Percentiles rank a stretch among this genome's conserved stretches.
Conservation (phyloP, 352 stramenopile genomes). For the Pythium brassicae region DNA sequence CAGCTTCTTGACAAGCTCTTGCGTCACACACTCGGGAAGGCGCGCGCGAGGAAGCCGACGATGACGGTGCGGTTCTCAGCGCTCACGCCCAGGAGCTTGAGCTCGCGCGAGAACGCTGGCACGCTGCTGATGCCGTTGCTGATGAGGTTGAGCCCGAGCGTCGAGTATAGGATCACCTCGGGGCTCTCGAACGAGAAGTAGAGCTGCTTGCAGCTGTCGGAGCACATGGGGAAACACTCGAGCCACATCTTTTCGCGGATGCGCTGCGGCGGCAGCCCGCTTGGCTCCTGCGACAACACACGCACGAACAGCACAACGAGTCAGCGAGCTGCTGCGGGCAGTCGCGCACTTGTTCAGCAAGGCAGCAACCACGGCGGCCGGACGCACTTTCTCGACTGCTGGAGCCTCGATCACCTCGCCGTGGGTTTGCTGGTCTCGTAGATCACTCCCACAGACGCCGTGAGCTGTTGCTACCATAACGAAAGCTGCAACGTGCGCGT, state of each 20-base stretch:
- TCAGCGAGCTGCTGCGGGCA: not conserved
- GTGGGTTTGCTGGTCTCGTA: not conserved
- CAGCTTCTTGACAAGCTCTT: not conserved
- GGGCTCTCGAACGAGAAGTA: slow-evolving; percentile 73
- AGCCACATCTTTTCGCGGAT: slow-evolving; percentile 75
- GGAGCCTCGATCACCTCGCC: not conserved
- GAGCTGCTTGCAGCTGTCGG: slow-evolving; percentile 59
- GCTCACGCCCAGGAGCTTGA: slow-evolving; percentile 70
- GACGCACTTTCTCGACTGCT: not conserved
- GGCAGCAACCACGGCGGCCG: no score
- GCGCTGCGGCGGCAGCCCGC: slow-evolving; percentile 37
- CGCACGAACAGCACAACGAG: not conserved
- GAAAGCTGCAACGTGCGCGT: not conserved
- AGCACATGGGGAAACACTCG: slow-evolving; percentile 78
- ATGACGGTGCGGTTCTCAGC: slow-evolving; percentile 74
- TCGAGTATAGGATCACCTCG: slow-evolving; percentile 77
- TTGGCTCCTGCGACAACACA: slow-evolving; percentile 17
- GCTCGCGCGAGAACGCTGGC: slow-evolving; percentile 72
- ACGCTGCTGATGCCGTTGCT: slow-evolving; percentile 82
- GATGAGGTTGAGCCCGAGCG: slow-evolving; percentile 80
- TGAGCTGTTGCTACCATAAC: not conserved
- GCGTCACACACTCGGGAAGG: slow-evolving; percentile 58
- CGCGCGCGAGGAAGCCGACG: slow-evolving; percentile 68
- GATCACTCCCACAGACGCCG: not conserved
- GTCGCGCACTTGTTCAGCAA: no score